Base-by-base conservation (phyloP, 768 basidiomycete species). In the Hemileccinum impolitum region DNA sequence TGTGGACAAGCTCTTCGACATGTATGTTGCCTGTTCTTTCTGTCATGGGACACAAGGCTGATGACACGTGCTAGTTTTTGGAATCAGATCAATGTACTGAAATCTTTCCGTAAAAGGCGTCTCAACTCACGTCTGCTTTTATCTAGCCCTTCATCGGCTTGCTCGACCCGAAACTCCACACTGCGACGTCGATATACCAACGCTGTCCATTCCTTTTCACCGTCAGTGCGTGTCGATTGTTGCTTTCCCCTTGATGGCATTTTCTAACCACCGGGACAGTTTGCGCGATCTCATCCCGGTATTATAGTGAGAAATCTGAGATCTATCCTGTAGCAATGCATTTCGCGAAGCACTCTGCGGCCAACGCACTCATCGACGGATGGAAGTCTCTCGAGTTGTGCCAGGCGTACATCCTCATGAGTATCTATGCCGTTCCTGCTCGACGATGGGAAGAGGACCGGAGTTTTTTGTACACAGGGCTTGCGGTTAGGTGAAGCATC, bases 171-270 rank as follows among this genome's bases (percentile, higher is more conserved):
- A 82, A 80, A 6, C 72, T 94, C 14, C 93, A 94, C 61, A 92
- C 86, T 0, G 82, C 90, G 10, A 79, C 82, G 6, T 77, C 81
- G 3, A 89, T 87, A 10, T 91, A 89, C 57, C 80, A 87, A 17
- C 76, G 93, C 45, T 90, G 88, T 58, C 92, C 93, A 0, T 95
- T 94, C 73, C 73, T 95, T 30, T 92, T 93, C 66, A 94, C 92
- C 39, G 90, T 91, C 51, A 77, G 87, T 87, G 49, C 72, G 80
- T 81, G 47, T 41, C 21, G 6, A 34, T 11, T 15, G n/a, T 2
- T 10, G 4, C 15, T 23, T 45, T 2, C 31, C n/a, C n/a, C 6
- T 30, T 11, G 10, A 21, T 39, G 41, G 13, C 31, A 25, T 30
- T 9, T 8, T 51, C 44, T 45, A 8, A 47, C 23, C 12, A 21